A percentile compares a stretch with the other conserved stretches of the same genome.
phyloP scores from a whole-genome alignment of 768 basidiomycete species.

The Cytidiella melzeri region DNA sequence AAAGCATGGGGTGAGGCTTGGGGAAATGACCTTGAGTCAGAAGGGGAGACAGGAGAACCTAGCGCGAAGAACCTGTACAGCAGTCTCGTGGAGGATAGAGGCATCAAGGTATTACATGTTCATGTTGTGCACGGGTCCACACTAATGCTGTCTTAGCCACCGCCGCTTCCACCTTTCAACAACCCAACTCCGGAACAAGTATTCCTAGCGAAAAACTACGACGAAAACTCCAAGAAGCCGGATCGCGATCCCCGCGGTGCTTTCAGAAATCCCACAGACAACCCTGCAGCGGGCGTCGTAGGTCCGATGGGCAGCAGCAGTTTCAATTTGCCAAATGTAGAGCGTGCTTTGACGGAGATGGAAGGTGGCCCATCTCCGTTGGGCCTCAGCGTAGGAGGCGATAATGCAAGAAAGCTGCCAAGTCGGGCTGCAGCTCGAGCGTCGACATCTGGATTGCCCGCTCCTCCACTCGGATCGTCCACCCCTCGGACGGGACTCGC shows the following conservation, averaged over 20 bases:
- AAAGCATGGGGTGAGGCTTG: constrained; percentile 73
- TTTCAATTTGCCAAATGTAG: constrained; percentile 82
- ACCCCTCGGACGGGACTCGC: constrained; percentile 18
- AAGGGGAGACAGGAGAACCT: constrained; percentile 35
- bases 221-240: constrained; percentile 84
- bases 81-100: constrained; percentile 69
- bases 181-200: constrained; percentile 82
- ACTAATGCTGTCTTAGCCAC: constrained; percentile 35
- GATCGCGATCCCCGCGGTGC: constrained; percentile 85
- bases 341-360: constrained; percentile 85
- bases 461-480: neutral
- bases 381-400: constrained; percentile 25
- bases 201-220: constrained; percentile 88
- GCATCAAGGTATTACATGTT: constrained; percentile 48
- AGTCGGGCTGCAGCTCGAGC: constrained; percentile 15
- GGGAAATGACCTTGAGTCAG: constrained; percentile 58
- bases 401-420: constrained; percentile 26
- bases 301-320: constrained; percentile 88
- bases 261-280: constrained; percentile 74
- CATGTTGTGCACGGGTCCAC: neutral
- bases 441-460: constrained; percentile 13
- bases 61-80: constrained; percentile 67
- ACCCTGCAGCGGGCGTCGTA: constrained; percentile 70
- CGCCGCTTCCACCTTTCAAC: constrained; percentile 69
- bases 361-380: constrained; percentile 38